phyloP scores from a whole-genome alignment of 441 rosid genomes.

The Arabidopsis lyrata region DNA sequence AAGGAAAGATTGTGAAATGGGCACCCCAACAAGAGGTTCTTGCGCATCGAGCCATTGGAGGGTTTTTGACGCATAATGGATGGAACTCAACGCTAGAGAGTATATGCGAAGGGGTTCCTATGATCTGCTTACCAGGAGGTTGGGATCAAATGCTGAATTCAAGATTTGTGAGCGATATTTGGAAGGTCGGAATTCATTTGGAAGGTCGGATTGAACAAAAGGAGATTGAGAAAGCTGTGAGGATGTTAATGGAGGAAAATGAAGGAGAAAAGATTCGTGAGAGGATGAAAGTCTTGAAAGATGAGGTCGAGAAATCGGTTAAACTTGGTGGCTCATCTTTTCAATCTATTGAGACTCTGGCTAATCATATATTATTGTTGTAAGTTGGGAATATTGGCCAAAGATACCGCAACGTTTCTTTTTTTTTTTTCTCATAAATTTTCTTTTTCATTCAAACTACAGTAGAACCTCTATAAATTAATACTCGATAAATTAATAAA shows the following conservation, averaged over 20 bases:
- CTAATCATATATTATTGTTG: constrained; percentile 29
- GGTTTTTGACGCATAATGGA: constrained; percentile 44
- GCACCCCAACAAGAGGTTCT: constrained; percentile 43
- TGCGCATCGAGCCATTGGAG: constrained; percentile 40
- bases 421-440: too few relatives aligned
- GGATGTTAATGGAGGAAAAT: constrained; percentile 41
- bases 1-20: constrained; percentile 43
- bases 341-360: constrained; percentile 24
- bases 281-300: constrained; percentile 39
- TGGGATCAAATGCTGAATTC: constrained; percentile 54
- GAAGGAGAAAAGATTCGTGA: constrained; percentile 47
- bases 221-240: constrained; percentile 46
- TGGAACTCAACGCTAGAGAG: constrained; percentile 50
- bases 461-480: too few relatives aligned
- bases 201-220: constrained; percentile 44
- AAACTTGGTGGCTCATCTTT: constrained; percentile 43
- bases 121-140: constrained; percentile 49
- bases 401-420: constrained; percentile 9
- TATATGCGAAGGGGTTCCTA: constrained; percentile 49
- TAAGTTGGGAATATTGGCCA: neutral
- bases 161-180: constrained; percentile 44
- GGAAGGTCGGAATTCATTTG: constrained; percentile 51
- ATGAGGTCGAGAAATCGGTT: constrained; percentile 40
- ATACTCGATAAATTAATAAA: too few relatives aligned
- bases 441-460: too few relatives aligned